Base-by-base conservation (phyloP, 2,329 filamentous ascomycete genomes). In the Whalleya microplaca region DNA sequence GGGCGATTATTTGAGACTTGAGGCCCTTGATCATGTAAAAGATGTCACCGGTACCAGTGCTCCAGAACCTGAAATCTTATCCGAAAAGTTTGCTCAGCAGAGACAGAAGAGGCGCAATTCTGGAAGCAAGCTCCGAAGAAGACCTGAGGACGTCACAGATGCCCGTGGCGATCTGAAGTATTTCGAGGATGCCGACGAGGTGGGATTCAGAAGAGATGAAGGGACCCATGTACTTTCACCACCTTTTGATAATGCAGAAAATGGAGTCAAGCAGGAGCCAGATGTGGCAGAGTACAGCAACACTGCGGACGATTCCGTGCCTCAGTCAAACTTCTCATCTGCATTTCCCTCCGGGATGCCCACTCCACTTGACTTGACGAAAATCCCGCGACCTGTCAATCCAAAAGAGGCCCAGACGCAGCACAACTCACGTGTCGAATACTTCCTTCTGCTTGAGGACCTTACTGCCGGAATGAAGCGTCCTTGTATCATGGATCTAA, bases 391-490 rank as follows among this genome's bases (percentile, higher is more conserved):
- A 9, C 90, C 90, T 0, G 77, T 87, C 62, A 92, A 92, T 66
- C 90, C 90, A 1, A 92, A 92, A 72, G 88, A 92, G 70, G 89
- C 89, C 1, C 87, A 90, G 67, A 83, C 81, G 10, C 82, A 84
- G 66, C 76, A 75, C 14, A 81, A 84, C 54, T 80, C 80, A 2
- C 87, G 94, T 29, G 90, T 96, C 3, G 91, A 97, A 67, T 96
- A 94, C 71, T 99, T 99, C 71, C 79, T 99, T 14, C 81, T 99
- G 0, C 78, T 99, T 9, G 95, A 99, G 74, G 95, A 99, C 71
- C 82, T 99, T 46, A 99, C 95, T 1, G 91, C 94, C 1, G 94
- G 94, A 32, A 98, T 99, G 95, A 93, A 92, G 71, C 87, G 90
- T 48, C 95, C 95, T 4, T 98, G 95, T 75, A 96, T 99, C 57